Evolutionary conservation across 2,329 filamentous ascomycete genomes (phyloP).

Genomic region (Botrytis medusae): DNA sequence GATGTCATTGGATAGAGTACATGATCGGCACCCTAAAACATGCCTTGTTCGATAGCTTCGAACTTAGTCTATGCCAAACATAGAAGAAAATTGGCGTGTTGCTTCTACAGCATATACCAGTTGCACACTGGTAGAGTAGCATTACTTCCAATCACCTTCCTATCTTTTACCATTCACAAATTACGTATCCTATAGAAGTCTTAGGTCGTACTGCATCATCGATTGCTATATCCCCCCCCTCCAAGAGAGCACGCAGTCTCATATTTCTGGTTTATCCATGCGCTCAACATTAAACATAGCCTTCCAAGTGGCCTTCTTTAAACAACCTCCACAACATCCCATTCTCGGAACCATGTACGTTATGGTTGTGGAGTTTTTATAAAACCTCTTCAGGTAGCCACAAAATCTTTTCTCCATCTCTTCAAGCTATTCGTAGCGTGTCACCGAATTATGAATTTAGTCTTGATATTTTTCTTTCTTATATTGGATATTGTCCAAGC

Average conservation of each 20-base stretch:
- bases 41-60: not conserved
- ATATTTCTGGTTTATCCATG: not conserved
- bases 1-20: not conserved
- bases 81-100: conserved; percentile 8
- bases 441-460: not conserved
- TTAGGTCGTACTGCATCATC: conserved; percentile 11
- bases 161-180: not conserved
- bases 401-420: not conserved
- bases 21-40: not conserved
- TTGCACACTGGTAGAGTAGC: not conserved
- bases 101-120: not conserved
- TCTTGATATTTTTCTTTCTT: not conserved
- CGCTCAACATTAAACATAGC: no score
- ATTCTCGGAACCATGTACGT: not conserved
- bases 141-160: not conserved
- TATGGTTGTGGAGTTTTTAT: not conserved
- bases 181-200: not conserved
- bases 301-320: not conserved
- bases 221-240: not conserved
- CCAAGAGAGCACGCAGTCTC: not conserved
- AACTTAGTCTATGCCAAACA: not conserved
- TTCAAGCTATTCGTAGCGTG: not conserved
- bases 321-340: not conserved
- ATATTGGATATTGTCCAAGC: conserved; percentile 6
- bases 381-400: not conserved